Conservation (phyloP, 805 yeast species). For the Myxozyma mucilagina region DNA sequence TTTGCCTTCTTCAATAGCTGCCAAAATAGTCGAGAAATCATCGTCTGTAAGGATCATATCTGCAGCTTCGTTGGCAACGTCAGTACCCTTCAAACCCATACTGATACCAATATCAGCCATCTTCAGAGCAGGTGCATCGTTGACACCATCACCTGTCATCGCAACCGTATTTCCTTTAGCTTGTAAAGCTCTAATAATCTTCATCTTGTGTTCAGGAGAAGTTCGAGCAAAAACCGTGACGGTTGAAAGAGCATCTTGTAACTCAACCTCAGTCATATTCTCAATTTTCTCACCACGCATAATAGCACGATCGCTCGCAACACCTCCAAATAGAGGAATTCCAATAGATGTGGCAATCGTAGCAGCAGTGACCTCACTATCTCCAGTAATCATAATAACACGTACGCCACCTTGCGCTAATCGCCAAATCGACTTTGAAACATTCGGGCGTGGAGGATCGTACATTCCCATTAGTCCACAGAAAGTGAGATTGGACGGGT, state of each 20-base stretch:
- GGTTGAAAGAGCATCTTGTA: constrained; percentile 73
- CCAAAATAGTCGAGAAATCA: constrained; percentile 89
- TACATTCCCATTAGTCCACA: constrained; percentile 93
- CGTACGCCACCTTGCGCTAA: constrained; percentile 92
- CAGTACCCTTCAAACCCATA: constrained; percentile 86
- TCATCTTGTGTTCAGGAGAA: constrained; percentile 89
- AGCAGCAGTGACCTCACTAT: constrained; percentile 80
- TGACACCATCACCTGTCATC: constrained; percentile 99
- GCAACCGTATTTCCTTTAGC: constrained; percentile 96
- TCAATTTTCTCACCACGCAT: constrained; percentile 85
- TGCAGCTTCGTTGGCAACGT: constrained; percentile 97
- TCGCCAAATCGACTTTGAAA: constrained; percentile 68
- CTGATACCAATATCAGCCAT: constrained; percentile 95
- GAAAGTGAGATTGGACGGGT: constrained; percentile 69
- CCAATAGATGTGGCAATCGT: constrained; percentile 89
- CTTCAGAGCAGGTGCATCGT: constrained; percentile 97
- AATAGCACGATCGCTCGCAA: constrained; percentile 54
- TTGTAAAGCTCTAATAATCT: constrained; percentile 86
- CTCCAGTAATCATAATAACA: constrained; percentile 98
- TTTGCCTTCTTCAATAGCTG: constrained; percentile 96
- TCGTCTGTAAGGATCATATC: constrained; percentile 98
- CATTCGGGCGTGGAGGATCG: constrained; percentile 95
- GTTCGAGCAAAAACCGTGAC: constrained; percentile 93
- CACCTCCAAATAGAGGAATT: constrained; percentile 62
- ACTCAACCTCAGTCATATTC: constrained; percentile 64